Base-by-base conservation (phyloP, 2,329 filamentous ascomycete species). In the Drechmeria coniospora region DNA sequence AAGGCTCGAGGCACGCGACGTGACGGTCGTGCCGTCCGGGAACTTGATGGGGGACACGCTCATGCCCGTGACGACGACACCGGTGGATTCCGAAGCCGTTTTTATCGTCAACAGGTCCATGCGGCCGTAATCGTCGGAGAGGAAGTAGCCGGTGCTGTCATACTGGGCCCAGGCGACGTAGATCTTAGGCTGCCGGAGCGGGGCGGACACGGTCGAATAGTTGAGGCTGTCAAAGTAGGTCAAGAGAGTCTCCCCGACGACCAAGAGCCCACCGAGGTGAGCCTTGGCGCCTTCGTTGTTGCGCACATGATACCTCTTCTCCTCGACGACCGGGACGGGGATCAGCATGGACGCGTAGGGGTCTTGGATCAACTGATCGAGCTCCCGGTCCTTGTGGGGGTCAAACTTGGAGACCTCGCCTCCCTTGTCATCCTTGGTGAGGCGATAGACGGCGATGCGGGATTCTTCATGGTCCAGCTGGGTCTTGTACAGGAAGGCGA, bases 161-260 rank as follows among this genome's bases (percentile, higher is more conserved):
- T 90, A 74, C 42, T 77, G 72, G 36, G 80, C 79, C 86, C 87
- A 98, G 2, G 83, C 74, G n/a, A 90, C 78, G 41, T 92, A 95
- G 20, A 93, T 76, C 3, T 79, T 83, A 1, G 84, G 70, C 31
- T 87, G 74, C 1, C 71, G 61, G 3, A 94, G 54, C 0, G 64
- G 57, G 7, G 74, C 65, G 12, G 74, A 69, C 9, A 83, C 65
- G 9, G 65, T 65, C 19, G 73, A 67, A 36, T 77, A 75, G 13
- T 65, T 80, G 19, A 79, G 65, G 34, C 83, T 80, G 43, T 93
- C 80, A 33, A 90, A 75, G 48, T 95, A 95, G 7, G 77, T 71
- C 32, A 98, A 68, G 2, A 75, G 74, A 0, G 81, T 92, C 53
- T 86, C 80, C 13, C 80, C 79, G 6, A 87, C 64, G 2, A 86